A percentile compares a stretch with the other conserved stretches of the same genome.
These are phyloP conservation scores for Aspergillus caelatus DNA, from an alignment of 2,329 filamentous ascomycete genomes.

Conservation along the genomic window DNA sequence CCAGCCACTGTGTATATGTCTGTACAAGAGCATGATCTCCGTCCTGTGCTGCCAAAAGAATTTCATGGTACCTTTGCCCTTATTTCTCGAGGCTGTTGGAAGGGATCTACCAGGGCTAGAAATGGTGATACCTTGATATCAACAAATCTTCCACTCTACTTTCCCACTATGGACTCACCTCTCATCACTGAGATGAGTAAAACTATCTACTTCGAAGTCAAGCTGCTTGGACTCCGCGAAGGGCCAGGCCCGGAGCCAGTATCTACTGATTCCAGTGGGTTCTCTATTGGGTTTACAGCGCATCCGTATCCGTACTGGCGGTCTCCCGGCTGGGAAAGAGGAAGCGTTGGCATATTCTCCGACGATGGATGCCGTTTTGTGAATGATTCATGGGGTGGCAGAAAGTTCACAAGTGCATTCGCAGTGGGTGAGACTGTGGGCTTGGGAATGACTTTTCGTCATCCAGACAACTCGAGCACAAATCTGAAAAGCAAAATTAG, in stretches of 20 bases:
- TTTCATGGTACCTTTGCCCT: constrained; percentile 43
- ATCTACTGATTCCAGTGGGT: constrained; percentile 50
- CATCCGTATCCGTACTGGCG: constrained; percentile 65
- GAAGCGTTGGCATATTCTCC: constrained; percentile 62
- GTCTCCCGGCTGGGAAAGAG: constrained; percentile 66
- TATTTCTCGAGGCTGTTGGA: constrained; percentile 46
- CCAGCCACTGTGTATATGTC: constrained; percentile 45
- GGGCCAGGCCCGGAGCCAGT: constrained; percentile 38
- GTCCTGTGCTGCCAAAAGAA: constrained; percentile 47
- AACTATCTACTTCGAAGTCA: constrained; percentile 64
- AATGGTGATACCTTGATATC: constrained; percentile 57
- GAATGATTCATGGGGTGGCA: constrained; percentile 63
- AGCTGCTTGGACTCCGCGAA: constrained; percentile 48
- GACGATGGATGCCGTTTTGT: constrained; percentile 67
- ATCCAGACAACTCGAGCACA: constrained; percentile 40
- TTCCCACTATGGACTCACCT: constrained; percentile 54
- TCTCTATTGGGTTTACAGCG: constrained; percentile 63
- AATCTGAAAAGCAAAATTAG: constrained; percentile 29
- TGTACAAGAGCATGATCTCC: constrained; percentile 49
- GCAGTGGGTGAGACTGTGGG: constrained; percentile 59
- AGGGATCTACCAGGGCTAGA: constrained; percentile 45
- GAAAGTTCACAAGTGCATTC: constrained; percentile 59
- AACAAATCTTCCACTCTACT: constrained; percentile 60
- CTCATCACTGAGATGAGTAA: constrained; percentile 48
- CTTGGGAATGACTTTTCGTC: constrained; percentile 58